These are phyloP conservation scores for Amphichorda felina DNA, from an alignment of 2,329 filamentous ascomycete genomes.

Conservation along the genomic window DNA sequence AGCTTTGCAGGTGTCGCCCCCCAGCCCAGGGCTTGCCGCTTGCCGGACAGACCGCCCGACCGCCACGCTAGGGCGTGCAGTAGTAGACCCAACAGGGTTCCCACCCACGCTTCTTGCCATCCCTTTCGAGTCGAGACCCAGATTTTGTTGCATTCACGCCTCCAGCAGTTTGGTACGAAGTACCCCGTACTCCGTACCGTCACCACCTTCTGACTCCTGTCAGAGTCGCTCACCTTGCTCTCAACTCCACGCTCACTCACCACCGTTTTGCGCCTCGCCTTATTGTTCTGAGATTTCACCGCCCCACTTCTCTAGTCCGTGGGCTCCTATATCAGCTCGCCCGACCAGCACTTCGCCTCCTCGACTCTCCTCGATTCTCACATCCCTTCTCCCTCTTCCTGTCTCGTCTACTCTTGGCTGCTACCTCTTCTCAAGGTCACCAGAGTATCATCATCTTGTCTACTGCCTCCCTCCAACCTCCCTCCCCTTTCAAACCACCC, in stretches of 20 bases:
- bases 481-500: constrained; percentile 4
- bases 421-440: too few relatives aligned
- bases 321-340: constrained; percentile 5
- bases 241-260: constrained; percentile 3
- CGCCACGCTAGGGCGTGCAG: constrained; percentile 3
- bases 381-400: neutral
- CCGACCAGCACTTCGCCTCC: neutral
- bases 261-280: constrained; percentile 1
- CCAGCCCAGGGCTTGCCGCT: neutral
- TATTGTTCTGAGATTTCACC: constrained; percentile 1
- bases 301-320: constrained; percentile 3
- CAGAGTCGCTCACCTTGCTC: neutral
- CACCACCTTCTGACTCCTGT: neutral
- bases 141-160: constrained; percentile 2
- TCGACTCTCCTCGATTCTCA: neutral
- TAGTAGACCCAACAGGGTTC: constrained; percentile 2
- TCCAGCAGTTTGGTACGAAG: neutral
- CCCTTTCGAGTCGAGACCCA: constrained; percentile 4
- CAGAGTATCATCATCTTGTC: neutral
- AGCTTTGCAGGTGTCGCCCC: neutral
- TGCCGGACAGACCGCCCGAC: constrained; percentile 6
- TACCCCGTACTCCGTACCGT: neutral
- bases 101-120: neutral
- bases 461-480: constrained; percentile 1
- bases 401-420: neutral